Percentiles rank a stretch among this genome's conserved stretches.
Conservation (phyloP, 805 yeast species). For the Candida krabiensis region DNA sequence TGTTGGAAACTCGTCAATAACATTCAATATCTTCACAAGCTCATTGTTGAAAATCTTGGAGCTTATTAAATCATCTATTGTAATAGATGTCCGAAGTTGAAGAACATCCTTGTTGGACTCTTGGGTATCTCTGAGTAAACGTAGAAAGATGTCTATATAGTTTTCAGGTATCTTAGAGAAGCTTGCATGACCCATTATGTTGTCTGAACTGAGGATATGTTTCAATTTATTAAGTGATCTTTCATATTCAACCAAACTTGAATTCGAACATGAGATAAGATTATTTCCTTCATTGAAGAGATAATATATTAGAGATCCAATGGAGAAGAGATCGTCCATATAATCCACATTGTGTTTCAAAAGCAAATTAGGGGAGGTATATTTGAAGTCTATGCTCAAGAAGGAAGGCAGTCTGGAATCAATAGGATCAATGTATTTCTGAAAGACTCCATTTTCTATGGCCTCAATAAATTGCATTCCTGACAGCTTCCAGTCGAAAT, state of each 20-base stretch:
- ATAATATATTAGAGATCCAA: conserved; percentile 75
- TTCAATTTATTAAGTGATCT: conserved; percentile 45
- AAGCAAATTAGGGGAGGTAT: conserved; percentile 81
- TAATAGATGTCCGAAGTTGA: conserved; percentile 28
- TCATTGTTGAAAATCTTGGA: conserved; percentile 81
- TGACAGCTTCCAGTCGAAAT: conserved; percentile 91
- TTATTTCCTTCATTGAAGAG: conserved; percentile 53
- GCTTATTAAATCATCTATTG: conserved; percentile 67
- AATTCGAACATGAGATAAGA: conserved; percentile 41
- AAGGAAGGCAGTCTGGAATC: conserved; percentile 77
- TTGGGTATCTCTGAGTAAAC: conserved; percentile 49
- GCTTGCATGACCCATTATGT: conserved; percentile 44
- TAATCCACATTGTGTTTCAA: conserved; percentile 61
- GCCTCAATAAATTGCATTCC: conserved; percentile 64
- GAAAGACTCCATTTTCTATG: conserved; percentile 45
- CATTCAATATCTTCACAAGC: conserved; percentile 73
- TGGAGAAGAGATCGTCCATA: conserved; percentile 78
- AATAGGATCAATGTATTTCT: conserved; percentile 65
- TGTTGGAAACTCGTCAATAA: conserved; percentile 80
- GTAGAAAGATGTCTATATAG: conserved; percentile 49
- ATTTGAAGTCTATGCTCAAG: conserved; percentile 69
- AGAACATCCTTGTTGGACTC: conserved; percentile 33
- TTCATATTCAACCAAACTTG: conserved; percentile 54
- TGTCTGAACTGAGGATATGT: conserved; percentile 36
- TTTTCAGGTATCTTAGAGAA: conserved; percentile 61